A percentile compares a stretch with the other conserved stretches of the same genome.
Evolutionary conservation across 2,329 filamentous ascomycete genomes (phyloP).

Genomic region (Clarireedia homoeocarpa): DNA sequence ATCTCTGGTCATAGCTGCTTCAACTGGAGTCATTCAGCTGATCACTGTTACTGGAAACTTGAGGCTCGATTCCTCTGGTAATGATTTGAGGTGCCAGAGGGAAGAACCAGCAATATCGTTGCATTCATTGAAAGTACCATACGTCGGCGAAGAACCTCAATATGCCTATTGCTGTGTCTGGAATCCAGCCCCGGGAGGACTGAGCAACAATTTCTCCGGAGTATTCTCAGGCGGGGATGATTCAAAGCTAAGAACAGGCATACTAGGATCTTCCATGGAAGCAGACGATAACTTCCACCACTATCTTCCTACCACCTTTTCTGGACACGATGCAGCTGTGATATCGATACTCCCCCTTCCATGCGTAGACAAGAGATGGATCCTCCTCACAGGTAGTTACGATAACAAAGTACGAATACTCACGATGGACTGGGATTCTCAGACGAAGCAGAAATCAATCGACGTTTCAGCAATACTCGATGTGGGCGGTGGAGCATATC

Average conservation of each 20-base stretch:
- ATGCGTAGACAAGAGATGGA: constrained; percentile 33
- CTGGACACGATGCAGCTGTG: constrained; percentile 71
- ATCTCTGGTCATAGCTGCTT: constrained; percentile 1
- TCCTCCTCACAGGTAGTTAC: constrained; percentile 83
- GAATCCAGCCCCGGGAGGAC: background rate
- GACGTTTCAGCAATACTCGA: constrained; percentile 31
- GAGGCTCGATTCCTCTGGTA: background rate
- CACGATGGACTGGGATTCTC: constrained; percentile 29
- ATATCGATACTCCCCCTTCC: constrained; percentile 74
- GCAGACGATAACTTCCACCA: background rate
- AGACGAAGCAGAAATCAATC: constrained; percentile 32
- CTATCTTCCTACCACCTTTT: constrained; percentile 27
- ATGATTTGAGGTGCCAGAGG: background rate
- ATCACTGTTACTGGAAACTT: constrained; percentile 4
- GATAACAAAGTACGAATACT: constrained; percentile 75
- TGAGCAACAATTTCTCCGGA: background rate
- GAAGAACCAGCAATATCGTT: constrained; percentile 3
- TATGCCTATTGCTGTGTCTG: constrained; percentile 9
- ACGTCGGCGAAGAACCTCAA: constrained; percentile 6
- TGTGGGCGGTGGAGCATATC: constrained; percentile 81
- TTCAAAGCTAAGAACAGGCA: constrained; percentile 17
- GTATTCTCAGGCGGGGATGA: constrained; percentile 60
- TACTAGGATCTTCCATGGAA: background rate
- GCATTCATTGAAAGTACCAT: constrained; percentile 6
- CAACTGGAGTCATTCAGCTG: constrained; percentile 7